phyloP scores from a whole-genome alignment of 768 basidiomycete genomes.

The Jaapia argillacea region DNA sequence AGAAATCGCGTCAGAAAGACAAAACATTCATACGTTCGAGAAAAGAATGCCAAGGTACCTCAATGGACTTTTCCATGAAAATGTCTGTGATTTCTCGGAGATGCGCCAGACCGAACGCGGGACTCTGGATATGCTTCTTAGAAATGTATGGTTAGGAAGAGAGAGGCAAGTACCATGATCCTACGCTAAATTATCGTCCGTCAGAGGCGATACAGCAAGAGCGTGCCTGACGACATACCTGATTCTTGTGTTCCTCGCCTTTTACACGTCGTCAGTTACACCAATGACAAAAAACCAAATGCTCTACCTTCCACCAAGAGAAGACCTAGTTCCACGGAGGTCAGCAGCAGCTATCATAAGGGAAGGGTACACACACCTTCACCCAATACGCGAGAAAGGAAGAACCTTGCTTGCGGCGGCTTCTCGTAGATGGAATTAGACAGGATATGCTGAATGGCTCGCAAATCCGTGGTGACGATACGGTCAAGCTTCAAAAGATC shows the following conservation, averaged over 20 bases:
- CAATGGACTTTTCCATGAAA: slow-evolving; percentile 14
- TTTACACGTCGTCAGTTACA: neutral
- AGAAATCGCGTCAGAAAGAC: neutral
- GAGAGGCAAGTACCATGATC: neutral
- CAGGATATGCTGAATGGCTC: neutral
- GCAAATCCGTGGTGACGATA: neutral
- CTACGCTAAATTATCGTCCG: neutral
- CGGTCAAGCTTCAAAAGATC: neutral
- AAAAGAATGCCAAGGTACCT: slow-evolving; percentile 5
- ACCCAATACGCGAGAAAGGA: neutral
- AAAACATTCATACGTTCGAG: neutral
- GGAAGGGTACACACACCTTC: no score
- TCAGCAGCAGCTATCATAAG: neutral
- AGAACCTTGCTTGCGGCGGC: neutral
- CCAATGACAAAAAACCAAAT: neutral
- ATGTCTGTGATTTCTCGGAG: slow-evolving; percentile 11
- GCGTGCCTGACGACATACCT: neutral
- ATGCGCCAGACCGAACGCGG: slow-evolving; percentile 18
- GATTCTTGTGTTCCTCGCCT: neutral
- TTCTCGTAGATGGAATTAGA: neutral
- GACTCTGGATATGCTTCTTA: slow-evolving; percentile 7
- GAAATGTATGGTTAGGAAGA: neutral
- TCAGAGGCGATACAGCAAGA: neutral
- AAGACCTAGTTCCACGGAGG: neutral
- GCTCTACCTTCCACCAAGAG: neutral